Base-by-base conservation (phyloP, 768 basidiomycete genomes). In the Suillus decipiens region DNA sequence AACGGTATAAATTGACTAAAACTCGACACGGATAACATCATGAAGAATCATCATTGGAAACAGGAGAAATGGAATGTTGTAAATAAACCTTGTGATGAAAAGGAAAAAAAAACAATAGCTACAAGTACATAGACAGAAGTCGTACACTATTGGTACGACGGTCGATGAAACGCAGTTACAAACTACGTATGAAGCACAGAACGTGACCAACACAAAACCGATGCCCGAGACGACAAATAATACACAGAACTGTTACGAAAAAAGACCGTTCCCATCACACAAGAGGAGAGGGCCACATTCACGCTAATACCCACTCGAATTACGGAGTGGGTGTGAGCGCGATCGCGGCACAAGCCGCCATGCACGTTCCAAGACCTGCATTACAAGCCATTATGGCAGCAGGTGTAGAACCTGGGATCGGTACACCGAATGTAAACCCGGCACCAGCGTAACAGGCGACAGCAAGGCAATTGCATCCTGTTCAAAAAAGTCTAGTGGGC, bases 241-340 rank as follows among this genome's bases (percentile, higher is more conserved):
- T 19, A 28, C n/a, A 37, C 54, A 15, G 9, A 28, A n/a, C 3
- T n/a, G 14, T 37, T 24, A 37, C 37, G 0, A 42, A 42, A 19
- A 56, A 37, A 55, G 17, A 4, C 24, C 17, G 15, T 19, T 57
- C 24, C 15, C 24, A 8, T 57, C 39, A 31, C 14, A 33, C 39
- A 31, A n/a, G 6, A 41, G 39, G 39, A 14, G 48, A 24, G 47
- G 17, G 39, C 24, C 56, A 17, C 9, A 41, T 57, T 57, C 56
- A 31, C 28, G 56, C 19, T 19, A 1, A 3, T 11, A 57, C 24
- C 17, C 42, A 17, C 33, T 73, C 61, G 3, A 28, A 28, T 28
- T 3, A 76, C 15, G 66, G 73, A n/a, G 34, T 70, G 4, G 73
- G 75, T 2, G 70, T 65, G 37, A 73, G 66, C 1, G 68, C 68